Evolutionary conservation across 345 rosid species (phyloP), one percentile per base, ranked within the genome.

Genomic region (Boechera divaricarpa): DNA sequence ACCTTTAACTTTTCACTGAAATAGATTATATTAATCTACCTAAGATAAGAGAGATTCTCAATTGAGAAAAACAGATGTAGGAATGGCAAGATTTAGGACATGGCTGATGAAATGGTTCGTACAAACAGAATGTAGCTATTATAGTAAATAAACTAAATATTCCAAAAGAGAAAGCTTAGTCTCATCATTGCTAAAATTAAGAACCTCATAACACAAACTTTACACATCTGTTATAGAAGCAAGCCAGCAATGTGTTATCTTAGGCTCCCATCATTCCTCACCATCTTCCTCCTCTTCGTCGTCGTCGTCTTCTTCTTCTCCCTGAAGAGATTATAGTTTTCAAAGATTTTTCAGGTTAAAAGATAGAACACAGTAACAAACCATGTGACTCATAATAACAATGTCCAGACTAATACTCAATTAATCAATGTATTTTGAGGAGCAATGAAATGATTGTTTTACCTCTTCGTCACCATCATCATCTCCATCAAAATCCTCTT

Each of bases 391-490:
- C 47, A 39, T 18, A 11, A 57, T 26, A 15, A 49, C 9, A 31
- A 24, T 12, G 12, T 35, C 31, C 21, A 11, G 3, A 51, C 5
- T 21, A 29, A 63, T 28, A n/a, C 45, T 64, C 66, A 53, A 54
- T 15, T 33, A 56, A 26, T 33, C 11, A 45, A 32, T 24, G 69
- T 7, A 63, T 28, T 53, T 49, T 4, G 15, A 52, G 1, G 15
- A 7, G 18, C 5, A 57, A 60, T 66, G 32, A 57, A 18, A 57
- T 7, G 6, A 45, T 33, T 47, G 45, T 6, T 49, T 53, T 85
- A 86, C 91, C 90, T 87, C 94, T 67, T 86, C 87, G n/a, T 86
- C 90, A 41, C 77, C 92, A 70, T 86, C 89, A 28, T 86, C 89
- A 32, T 81, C 86, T 60, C 83, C 89, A 2, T 81, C 90, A 75